Percentiles rank a stretch among this genome's conserved stretches.
phyloP scores from a whole-genome alignment of 73 alveolate species.

The Tetrahymena malaccensis region DNA sequence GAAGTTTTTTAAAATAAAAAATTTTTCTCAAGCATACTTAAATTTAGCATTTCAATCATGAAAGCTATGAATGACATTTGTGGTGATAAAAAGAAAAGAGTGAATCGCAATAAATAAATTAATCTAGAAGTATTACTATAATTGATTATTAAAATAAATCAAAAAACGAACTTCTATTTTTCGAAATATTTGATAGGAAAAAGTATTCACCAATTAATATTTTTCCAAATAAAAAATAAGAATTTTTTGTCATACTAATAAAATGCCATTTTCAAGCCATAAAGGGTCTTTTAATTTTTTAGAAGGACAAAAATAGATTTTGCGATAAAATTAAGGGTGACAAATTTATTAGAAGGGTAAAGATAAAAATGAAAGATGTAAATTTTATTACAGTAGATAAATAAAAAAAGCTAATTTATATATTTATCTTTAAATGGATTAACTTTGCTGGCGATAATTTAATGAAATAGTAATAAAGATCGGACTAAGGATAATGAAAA shows the following conservation, averaged over 20 bases:
- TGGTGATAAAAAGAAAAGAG: background rate
- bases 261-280: background rate
- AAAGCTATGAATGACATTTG: background rate
- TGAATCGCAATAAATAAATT: background rate
- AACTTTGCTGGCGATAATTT: background rate
- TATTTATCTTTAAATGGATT: background rate
- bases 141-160: background rate
- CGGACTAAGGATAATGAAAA: background rate
- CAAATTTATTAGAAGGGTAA: background rate
- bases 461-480: background rate
- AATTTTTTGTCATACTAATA: background rate
- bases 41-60: too few relatives aligned
- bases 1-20: too few relatives aligned
- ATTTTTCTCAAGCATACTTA: background rate
- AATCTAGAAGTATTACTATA: background rate
- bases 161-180: background rate
- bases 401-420: background rate
- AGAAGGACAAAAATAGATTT: background rate
- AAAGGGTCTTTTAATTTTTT: background rate
- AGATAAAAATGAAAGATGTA: background rate
- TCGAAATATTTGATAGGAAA: background rate
- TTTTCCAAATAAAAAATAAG: background rate
- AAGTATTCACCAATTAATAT: background rate
- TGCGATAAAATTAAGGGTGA: background rate
- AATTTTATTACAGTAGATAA: background rate